A percentile compares a stretch with the other conserved stretches of the same genome.
Evolutionary conservation across 2,329 filamentous ascomycete species (phyloP).

Genomic region (Penicillium sp.): DNA sequence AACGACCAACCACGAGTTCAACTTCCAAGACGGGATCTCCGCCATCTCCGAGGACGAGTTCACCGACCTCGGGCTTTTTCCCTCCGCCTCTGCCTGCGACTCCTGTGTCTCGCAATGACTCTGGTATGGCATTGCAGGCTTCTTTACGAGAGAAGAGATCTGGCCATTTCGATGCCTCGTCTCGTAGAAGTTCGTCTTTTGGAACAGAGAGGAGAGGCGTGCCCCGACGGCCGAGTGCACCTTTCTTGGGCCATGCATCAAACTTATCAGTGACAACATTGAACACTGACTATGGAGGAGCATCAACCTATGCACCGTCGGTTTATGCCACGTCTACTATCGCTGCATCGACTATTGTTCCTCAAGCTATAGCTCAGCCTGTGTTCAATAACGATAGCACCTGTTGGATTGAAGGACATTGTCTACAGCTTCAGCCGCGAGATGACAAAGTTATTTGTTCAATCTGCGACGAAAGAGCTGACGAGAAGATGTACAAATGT

Average conservation of each 20-base stretch:
- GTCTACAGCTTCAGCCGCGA: conserved; percentile 41
- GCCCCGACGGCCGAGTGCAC: conserved; percentile 61
- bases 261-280: conserved; percentile 44
- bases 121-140: conserved; percentile 78
- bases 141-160: conserved; percentile 92
- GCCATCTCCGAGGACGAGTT: conserved; percentile 57
- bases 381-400: conserved; percentile 40
- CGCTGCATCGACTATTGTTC: conserved; percentile 49
- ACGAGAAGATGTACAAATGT: conserved; percentile 53
- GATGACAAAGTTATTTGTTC: conserved; percentile 44
- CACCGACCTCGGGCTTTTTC: conserved; percentile 74
- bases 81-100: conserved; percentile 72
- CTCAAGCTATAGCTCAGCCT: conserved; percentile 36
- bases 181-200: conserved; percentile 91
- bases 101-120: conserved; percentile 83
- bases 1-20: conserved; percentile 73
- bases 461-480: conserved; percentile 54
- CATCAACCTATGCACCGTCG: conserved; percentile 47
- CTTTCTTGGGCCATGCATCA: conserved; percentile 63
- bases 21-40: conserved; percentile 51
- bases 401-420: conserved; percentile 48
- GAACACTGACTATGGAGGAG: conserved; percentile 35
- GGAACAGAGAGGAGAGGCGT: conserved; percentile 64
- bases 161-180: conserved; percentile 77
- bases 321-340: conserved; percentile 49